Evolutionary conservation across 2,329 filamentous ascomycete genomes (phyloP).

Genomic region (Sporothrix pallida): DNA sequence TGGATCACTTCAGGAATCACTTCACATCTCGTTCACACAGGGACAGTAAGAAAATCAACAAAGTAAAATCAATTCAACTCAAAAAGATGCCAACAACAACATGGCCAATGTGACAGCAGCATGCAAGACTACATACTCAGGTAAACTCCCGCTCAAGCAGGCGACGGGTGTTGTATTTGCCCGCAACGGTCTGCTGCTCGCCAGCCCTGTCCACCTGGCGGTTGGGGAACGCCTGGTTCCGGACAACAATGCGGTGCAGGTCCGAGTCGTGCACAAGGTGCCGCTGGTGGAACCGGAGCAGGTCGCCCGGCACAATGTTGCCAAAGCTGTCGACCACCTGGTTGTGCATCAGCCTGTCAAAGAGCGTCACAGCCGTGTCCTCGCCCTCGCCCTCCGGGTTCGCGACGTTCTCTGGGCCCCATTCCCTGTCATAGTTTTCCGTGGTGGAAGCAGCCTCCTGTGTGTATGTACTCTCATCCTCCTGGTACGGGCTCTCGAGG

Average conservation of each 20-base stretch:
- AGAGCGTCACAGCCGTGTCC: too few relatives aligned
- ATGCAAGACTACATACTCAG: too few relatives aligned
- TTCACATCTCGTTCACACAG: neutral
- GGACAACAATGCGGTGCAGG: conserved; percentile 13
- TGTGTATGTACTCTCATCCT: too few relatives aligned
- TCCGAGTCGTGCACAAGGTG: neutral
- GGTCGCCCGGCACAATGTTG: neutral
- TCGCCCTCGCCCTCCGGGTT: too few relatives aligned
- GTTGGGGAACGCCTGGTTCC: conserved; percentile 22
- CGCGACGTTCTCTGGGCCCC: too few relatives aligned
- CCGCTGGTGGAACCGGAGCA: neutral
- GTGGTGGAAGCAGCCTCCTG: too few relatives aligned
- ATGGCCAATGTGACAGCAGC: neutral
- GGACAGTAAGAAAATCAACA: neutral
- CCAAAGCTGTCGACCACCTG: neutral
- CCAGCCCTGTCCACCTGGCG: neutral
- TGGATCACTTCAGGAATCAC: neutral
- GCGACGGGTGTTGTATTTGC: too few relatives aligned
- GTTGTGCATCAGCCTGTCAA: neutral
- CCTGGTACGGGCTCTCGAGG: too few relatives aligned
- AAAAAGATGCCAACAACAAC: neutral
- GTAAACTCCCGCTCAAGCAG: conserved; percentile 35
- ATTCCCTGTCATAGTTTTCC: too few relatives aligned
- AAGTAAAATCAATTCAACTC: neutral
- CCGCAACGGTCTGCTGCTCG: too few relatives aligned